Conservation (phyloP, 768 basidiomycete genomes). For the Tubosaeta sp. region DNA sequence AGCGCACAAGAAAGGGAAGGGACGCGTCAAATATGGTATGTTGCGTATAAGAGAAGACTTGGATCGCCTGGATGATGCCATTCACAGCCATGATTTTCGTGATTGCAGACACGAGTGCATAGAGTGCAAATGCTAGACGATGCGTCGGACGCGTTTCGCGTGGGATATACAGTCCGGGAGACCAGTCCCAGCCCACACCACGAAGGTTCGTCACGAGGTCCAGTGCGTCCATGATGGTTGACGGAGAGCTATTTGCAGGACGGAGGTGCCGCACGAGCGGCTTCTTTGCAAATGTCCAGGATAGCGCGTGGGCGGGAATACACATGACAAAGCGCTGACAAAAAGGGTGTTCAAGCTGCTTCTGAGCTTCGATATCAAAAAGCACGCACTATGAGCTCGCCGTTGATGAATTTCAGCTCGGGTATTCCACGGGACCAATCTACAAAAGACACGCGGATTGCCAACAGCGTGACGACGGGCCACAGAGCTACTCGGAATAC, state of each 20-base stretch:
- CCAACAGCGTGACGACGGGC: background rate
- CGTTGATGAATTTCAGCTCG: background rate
- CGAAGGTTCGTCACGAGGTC: conserved; percentile 39
- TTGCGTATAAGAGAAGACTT: conserved; percentile 35
- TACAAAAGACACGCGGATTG: background rate
- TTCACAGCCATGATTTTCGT: conserved; percentile 40
- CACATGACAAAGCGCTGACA: conserved; percentile 1
- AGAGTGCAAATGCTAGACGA: conserved; percentile 32
- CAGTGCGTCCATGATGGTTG: background rate
- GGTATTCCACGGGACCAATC: background rate
- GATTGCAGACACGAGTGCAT: conserved; percentile 33
- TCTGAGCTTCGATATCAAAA: background rate
- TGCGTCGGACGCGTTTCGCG: conserved; percentile 40
- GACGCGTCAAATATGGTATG: conserved; percentile 29
- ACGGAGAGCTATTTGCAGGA: background rate
- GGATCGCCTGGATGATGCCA: conserved; percentile 40
- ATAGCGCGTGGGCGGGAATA: background rate
- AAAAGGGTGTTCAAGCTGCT: background rate
- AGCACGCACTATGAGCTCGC: background rate
- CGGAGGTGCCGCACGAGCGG: background rate
- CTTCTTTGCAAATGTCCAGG: background rate
- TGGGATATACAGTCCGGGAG: conserved; percentile 28
- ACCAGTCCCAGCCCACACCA: conserved; percentile 62
- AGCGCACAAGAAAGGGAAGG: conserved; percentile 24
- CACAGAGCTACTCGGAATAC: background rate